Conservation (phyloP, 2,329 filamentous ascomycete genomes). For the Chaetomiaceae sp. region DNA sequence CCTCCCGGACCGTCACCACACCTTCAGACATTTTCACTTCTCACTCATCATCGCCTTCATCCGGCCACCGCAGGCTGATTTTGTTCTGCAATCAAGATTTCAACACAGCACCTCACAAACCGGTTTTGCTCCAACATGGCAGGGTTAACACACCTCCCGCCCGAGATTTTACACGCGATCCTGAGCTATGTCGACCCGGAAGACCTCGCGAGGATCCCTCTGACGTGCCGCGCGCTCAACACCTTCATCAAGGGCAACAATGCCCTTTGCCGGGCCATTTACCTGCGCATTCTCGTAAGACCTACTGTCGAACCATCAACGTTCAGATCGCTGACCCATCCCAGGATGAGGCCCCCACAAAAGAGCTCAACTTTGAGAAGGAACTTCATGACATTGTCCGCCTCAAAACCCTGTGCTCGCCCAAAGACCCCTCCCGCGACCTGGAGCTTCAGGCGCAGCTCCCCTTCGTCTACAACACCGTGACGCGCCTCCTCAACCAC, state of each 20-base stretch:
- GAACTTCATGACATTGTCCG: conserved; percentile 42
- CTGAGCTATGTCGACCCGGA: conserved; percentile 51
- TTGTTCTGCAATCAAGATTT: too few species aligned
- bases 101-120: too few species aligned
- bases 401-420: conserved; percentile 41
- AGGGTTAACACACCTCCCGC: conserved; percentile 45
- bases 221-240: conserved; percentile 50
- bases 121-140: conserved; percentile 9
- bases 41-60: conserved; percentile 18
- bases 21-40: too few species aligned
- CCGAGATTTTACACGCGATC: conserved; percentile 61
- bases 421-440: conserved; percentile 26
- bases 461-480: conserved; percentile 43
- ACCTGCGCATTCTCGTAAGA: conserved; percentile 52
- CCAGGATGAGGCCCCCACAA: conserved; percentile 37
- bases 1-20: background rate
- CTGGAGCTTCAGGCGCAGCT: conserved; percentile 39
- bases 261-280: conserved; percentile 58
- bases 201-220: conserved; percentile 51
- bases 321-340: background rate
- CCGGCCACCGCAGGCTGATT: background rate
- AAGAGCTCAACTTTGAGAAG: conserved; percentile 29
- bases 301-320: background rate
- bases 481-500: conserved; percentile 43
- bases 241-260: conserved; percentile 53